These are phyloP conservation scores for Dactylellina sp. DNA, from an alignment of 2,329 filamentous ascomycete genomes.

Conservation along the genomic window DNA sequence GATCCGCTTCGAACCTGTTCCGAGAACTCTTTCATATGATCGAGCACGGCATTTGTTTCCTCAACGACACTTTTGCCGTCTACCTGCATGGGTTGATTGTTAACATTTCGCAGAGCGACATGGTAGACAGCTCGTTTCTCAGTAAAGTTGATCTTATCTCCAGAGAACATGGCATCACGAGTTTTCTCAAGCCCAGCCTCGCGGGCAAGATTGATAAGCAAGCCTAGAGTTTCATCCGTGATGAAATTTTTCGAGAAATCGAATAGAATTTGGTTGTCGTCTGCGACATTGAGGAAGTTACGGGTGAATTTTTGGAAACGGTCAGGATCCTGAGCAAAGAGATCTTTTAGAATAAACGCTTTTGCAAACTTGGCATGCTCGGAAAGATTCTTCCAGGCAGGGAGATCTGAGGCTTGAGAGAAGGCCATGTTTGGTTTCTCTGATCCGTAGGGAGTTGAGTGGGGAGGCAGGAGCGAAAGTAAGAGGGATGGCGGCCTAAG, in stretches of 20 bases:
- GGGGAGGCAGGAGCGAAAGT: background rate
- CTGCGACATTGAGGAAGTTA: conserved; percentile 81
- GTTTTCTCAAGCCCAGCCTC: conserved; percentile 92
- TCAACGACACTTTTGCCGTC: conserved; percentile 80
- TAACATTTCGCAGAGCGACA: conserved; percentile 88
- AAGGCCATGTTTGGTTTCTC: conserved; percentile 64
- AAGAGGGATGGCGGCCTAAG: too few species aligned
- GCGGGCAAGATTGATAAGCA: conserved; percentile 89
- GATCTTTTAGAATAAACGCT: conserved; percentile 90
- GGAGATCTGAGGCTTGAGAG: conserved; percentile 85
- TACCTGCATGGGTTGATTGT: conserved; percentile 75
- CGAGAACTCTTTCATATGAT: conserved; percentile 98
- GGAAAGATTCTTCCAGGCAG: conserved; percentile 90
- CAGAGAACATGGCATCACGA: conserved; percentile 95
- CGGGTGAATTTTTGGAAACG: conserved; percentile 92
- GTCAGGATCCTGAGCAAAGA: conserved; percentile 86
- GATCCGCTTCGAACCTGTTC: conserved; percentile 92
- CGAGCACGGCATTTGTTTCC: conserved; percentile 87
- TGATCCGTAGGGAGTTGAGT: background rate
- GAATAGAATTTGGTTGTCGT: conserved; percentile 88
- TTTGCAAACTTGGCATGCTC: conserved; percentile 86
- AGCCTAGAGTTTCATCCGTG: conserved; percentile 82
- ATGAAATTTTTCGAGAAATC: conserved; percentile 99
- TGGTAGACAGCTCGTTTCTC: conserved; percentile 97
- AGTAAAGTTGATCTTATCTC: conserved; percentile 99